Base-by-base conservation (phyloP, 257 asterid species). In the Solanum etuberosum region DNA sequence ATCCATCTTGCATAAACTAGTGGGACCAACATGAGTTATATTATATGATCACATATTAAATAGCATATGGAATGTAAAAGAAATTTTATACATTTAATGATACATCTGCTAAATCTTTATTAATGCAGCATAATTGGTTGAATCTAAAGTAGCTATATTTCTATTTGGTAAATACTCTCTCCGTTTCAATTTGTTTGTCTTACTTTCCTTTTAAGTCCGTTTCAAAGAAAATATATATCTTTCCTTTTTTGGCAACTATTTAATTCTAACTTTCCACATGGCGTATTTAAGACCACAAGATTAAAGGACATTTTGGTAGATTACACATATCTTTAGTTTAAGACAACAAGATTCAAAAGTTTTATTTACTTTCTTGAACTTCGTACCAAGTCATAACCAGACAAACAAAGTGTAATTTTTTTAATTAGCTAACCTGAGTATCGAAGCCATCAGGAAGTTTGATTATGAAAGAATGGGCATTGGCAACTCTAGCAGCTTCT, bases 401-500 rank as follows among this genome's bases (percentile, higher is more conserved):
- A 61, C 70, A 61, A 61, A 61, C 16, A 23, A n/a, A 61, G 10
- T 10, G 70, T 61, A 61, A 23, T 37, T 29, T 74, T 89, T 74
- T 90, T 34, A 7, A 37, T 37, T 67, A 29, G 21, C 94, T 85
- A 65, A 95, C 98, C 98, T 93, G 98, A 88, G 98, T 92, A 83
- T 95, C 98, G 38, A 93, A 95, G 83, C 98, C 98, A 86, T 94
- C 92, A 9, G 98, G 95, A 57, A 94, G 96, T 92, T 95, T 95
- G 89, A 93, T 93, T 31, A 95, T 87, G 90, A 96, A 96, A 9
- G 97, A 94, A 90, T 94, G 96, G 0, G 97, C 98, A 72, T 96
- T 96, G 20, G 98, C 96, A 67, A 94, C 98, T 87, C 98, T 90
- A 1, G 98, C 94, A 85, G 98, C 98, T 85, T 95, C 98, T 90